Percentiles rank a stretch among this genome's conserved stretches.
These are phyloP conservation scores for Mycosarcoma mackinlayi DNA, from an alignment of 1,284 basidiomycete species.

Conservation along the genomic window DNA sequence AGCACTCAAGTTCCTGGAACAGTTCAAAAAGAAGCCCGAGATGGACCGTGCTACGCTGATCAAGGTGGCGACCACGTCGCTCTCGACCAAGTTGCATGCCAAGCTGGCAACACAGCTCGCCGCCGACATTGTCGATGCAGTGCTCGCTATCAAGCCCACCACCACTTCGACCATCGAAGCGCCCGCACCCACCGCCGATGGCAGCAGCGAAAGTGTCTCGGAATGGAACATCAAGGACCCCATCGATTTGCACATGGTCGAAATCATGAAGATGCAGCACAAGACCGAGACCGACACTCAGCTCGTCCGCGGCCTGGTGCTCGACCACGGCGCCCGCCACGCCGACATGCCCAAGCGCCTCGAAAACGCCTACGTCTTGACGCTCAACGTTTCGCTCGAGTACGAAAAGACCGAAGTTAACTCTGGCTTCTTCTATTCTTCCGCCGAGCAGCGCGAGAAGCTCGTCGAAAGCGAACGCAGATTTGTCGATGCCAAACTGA, in stretches of 20 bases:
- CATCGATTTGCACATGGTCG: conserved; percentile 99
- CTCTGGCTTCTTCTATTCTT: conserved; percentile 99
- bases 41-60: conserved; percentile 90
- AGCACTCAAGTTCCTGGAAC: conserved; percentile 92
- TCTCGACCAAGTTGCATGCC: conserved; percentile 90
- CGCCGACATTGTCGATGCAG: conserved; percentile 93
- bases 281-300: conserved; percentile 98
- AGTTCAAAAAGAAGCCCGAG: conserved; percentile 78
- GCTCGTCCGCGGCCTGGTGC: conserved; percentile 90
- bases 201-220: conserved; percentile 55
- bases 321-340: conserved; percentile 93
- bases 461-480: conserved; percentile 95
- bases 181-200: conserved; percentile 57
- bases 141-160: conserved; percentile 80
- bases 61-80: conserved; percentile 91
- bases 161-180: conserved; percentile 47
- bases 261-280: conserved; percentile 99
- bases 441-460: conserved; percentile 97
- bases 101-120: conserved; percentile 88
- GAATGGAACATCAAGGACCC: conserved; percentile 71
- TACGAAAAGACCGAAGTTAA: conserved; percentile 99
- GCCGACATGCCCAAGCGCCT: conserved; percentile 99
- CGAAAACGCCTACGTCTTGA: conserved; percentile 95
- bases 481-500: conserved; percentile 92
- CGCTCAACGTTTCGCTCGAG: conserved; percentile 96